These are phyloP conservation scores for Sarocladiaceae sp. DNA, from an alignment of 2,329 filamentous ascomycete species.

Conservation along the genomic window DNA sequence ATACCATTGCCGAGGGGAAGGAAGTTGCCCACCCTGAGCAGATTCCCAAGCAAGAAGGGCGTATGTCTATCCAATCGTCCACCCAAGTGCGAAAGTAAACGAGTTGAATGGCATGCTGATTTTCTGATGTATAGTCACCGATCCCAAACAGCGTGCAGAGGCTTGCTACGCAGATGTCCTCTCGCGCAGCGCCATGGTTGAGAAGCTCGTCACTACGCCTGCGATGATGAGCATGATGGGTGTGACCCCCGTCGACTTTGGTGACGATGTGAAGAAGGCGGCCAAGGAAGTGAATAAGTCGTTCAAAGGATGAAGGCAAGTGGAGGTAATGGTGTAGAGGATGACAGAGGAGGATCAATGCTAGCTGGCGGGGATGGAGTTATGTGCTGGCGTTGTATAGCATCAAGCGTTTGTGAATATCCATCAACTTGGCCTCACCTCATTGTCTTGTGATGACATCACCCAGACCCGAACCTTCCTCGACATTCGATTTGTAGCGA, in stretches of 20 bases:
- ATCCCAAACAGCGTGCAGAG: conserved; percentile 12
- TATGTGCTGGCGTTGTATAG: not conserved
- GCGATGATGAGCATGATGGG: conserved; percentile 28
- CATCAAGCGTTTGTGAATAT: not conserved
- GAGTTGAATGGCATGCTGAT: not conserved
- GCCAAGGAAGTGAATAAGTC: conserved; percentile 16
- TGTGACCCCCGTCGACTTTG: conserved; percentile 23
- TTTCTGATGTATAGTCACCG: not conserved
- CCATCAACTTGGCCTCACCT: no score
- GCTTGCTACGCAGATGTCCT: conserved; percentile 24
- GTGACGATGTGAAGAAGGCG: conserved; percentile 21
- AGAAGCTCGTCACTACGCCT: conserved; percentile 26
- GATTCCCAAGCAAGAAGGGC: conserved; percentile 24
- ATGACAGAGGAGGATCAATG: no score
- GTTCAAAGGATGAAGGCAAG: not conserved
- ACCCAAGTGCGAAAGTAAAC: no score
- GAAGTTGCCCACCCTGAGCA: conserved; percentile 29
- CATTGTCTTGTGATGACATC: no score
- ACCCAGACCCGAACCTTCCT: no score
- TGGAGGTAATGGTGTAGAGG: not conserved
- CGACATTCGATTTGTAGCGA: no score
- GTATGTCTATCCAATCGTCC: conserved; percentile 16
- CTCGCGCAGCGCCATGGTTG: conserved; percentile 24
- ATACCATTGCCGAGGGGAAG: conserved; percentile 30
- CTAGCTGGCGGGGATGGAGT: no score